phyloP scores from a whole-genome alignment of 2,329 filamentous ascomycete genomes.

The Aspergillus awamori region DNA sequence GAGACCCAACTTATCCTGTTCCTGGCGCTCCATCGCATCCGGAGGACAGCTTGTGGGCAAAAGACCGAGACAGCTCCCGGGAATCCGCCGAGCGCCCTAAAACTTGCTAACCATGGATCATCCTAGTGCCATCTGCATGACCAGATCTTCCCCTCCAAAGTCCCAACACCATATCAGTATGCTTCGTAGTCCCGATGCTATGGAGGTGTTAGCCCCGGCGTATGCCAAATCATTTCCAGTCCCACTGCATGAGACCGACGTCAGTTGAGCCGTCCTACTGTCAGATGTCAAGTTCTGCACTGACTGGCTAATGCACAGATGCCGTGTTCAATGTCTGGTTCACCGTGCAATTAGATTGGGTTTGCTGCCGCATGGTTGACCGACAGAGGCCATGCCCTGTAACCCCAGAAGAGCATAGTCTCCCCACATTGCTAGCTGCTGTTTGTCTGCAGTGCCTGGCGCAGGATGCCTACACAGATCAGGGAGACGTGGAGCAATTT shows the following conservation, averaged over 20 bases:
- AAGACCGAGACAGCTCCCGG: background rate
- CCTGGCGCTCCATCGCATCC: background rate
- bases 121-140: background rate
- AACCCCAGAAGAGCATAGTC: background rate
- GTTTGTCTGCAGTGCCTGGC: background rate
- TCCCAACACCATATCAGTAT: background rate
- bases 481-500: background rate
- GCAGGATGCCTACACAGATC: background rate
- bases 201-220: background rate
- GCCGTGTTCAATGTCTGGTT: background rate
- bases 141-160: background rate
- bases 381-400: background rate
- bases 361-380: background rate
- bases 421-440: background rate
- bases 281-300: background rate
- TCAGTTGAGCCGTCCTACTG: background rate
- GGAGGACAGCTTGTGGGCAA: background rate
- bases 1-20: background rate
- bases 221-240: background rate
- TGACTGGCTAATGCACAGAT: background rate
- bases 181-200: background rate
- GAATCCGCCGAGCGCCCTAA: background rate
- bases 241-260: background rate
- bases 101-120: background rate
- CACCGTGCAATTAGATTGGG: background rate